A percentile compares a stretch with the other conserved stretches of the same genome.
Conservation (phyloP, 225 moss, liverwort and hornwort genomes). For the Marchantia polymorpha region DNA sequence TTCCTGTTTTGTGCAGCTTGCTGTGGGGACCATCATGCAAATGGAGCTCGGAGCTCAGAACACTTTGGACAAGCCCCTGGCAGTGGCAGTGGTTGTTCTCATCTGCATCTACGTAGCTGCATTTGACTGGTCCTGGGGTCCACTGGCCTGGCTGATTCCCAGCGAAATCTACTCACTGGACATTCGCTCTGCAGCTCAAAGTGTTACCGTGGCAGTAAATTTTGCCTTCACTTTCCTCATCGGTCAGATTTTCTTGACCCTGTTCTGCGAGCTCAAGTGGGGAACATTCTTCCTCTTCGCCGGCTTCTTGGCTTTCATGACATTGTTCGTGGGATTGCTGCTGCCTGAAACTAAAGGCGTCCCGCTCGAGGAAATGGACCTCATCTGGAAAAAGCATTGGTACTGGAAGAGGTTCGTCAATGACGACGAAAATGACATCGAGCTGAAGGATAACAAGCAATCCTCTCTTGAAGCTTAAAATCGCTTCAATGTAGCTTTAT, state of each 20-base stretch:
- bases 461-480: no score
- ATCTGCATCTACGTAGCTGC: constrained; percentile 54
- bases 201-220: constrained; percentile 55
- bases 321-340: constrained; percentile 48
- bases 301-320: constrained; percentile 52
- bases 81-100: constrained; percentile 39
- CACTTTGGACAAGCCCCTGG: constrained; percentile 22
- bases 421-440: no score
- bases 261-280: constrained; percentile 57
- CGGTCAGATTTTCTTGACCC: constrained; percentile 62
- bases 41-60: constrained; percentile 19
- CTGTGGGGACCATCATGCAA: constrained; percentile 46
- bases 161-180: constrained; percentile 63
- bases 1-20: constrained; percentile 33
- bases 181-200: constrained; percentile 68
- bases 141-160: constrained; percentile 64
- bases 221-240: constrained; percentile 67
- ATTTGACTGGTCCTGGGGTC: constrained; percentile 83
- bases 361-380: constrained; percentile 59
- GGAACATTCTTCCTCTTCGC: constrained; percentile 70
- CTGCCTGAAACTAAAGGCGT: constrained; percentile 76
- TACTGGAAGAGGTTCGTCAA: constrained; percentile 51
- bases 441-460: no score
- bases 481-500: no score
- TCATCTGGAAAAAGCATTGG: constrained; percentile 70